Evolutionary conservation across 2,329 filamentous ascomycete species (phyloP), one percentile per base, ranked within the genome.

Genomic region (Periconia macrospinosa): DNA sequence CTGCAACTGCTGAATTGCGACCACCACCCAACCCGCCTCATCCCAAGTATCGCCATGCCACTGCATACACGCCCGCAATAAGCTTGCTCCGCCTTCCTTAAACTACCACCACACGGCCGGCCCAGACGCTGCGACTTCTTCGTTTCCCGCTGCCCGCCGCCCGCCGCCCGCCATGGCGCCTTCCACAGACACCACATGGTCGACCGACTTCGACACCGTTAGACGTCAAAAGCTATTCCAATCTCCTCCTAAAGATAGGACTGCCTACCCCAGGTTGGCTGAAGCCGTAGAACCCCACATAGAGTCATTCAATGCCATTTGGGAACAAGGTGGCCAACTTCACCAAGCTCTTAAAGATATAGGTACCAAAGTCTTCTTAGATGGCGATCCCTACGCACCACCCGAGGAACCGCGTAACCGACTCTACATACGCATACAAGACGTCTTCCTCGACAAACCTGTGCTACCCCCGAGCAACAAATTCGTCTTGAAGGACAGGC

Each of bases 221-320:
- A 87, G 91, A 55, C 88, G 93, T 67, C 91, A 99, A 69, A 83
- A 90, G 49, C 88, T 99, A 19, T 99, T 99, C 75, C 83, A 85
- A 67, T 87, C 95, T 62, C 93, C 94, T 17, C 93, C 94, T 0
- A 88, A 85, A 68, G 92, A 97, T 71, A 88, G 86, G 63, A 89
- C 89, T 10, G 91, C 93, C 54, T 97, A 96, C 70, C 94, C 94
- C 14, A 84, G 89, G 19, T 85, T 99, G 45, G 88, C 92, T 66
- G 84, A 84, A 56, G 90, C 93, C n/a, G 87, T 97, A 55, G 83
- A 90, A 61, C 94, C 94, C 47, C 94, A 99, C 75, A 89, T 97
- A 65, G 88, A 97, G 68, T 94, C 94, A 7, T 99, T 97, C 84
- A 96, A 99, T 79, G 87, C 87, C 49, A 82, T 97, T 45, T 95